Evolutionary conservation across 257 asterid species (phyloP).

Genomic region (Prunella vulgaris): DNA sequence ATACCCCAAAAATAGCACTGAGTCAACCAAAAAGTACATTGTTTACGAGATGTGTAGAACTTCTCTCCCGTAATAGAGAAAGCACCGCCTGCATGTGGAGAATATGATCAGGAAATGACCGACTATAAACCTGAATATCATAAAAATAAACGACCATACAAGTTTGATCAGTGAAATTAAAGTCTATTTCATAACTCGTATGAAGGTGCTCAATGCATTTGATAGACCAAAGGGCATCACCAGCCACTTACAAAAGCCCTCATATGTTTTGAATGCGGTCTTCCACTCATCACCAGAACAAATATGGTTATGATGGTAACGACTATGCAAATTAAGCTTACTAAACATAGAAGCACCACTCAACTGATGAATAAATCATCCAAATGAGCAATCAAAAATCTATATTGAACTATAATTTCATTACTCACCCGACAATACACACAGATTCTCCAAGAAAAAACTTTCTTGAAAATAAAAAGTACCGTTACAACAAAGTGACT

Average conservation of each 20-base stretch:
- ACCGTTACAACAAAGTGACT: neutral
- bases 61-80: neutral
- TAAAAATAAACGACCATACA: neutral
- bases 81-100: neutral
- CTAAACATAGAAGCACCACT: neutral
- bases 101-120: fast-evolving
- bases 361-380: neutral
- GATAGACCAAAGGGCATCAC: too few relatives aligned
- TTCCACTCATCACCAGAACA: neutral
- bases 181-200: neutral
- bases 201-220: neutral
- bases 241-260: neutral
- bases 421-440: neutral
- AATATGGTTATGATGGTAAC: neutral
- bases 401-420: neutral
- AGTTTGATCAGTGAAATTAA: neutral
- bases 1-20: too few relatives aligned
- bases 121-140: neutral
- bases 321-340: neutral
- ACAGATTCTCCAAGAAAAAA: neutral
- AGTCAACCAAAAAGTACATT: neutral
- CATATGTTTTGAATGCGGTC: neutral
- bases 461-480: neutral
- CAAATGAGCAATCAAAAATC: neutral
- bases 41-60: neutral